phyloP scores from a whole-genome alignment of 2,329 filamentous ascomycete genomes.

The Blastomyces silverae region DNA sequence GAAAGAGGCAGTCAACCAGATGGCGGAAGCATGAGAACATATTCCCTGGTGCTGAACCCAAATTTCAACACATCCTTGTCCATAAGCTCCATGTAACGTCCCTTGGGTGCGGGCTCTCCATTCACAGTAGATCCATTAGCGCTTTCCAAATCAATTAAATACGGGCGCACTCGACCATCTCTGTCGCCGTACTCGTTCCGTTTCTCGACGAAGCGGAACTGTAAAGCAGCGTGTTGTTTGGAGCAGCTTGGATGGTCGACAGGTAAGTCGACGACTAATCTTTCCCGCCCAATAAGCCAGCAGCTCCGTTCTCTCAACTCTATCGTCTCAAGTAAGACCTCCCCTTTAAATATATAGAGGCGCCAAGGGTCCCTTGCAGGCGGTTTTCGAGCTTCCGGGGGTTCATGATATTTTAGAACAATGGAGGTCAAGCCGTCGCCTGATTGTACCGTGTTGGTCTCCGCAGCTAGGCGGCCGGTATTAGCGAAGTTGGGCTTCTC shows the following conservation, averaged over 20 bases:
- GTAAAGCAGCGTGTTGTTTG: slow-evolving; percentile 91
- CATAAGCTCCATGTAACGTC: slow-evolving; percentile 76
- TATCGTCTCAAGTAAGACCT: slow-evolving; percentile 73
- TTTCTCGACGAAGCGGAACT: slow-evolving; percentile 80
- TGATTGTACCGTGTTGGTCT: slow-evolving; percentile 69
- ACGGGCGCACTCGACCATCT: slow-evolving; percentile 71
- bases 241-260: slow-evolving; percentile 89
- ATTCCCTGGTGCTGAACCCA: slow-evolving; percentile 82
- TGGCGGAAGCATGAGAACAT: slow-evolving; percentile 78
- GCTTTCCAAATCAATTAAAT: slow-evolving; percentile 88
- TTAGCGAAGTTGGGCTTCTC: slow-evolving; percentile 81
- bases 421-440: slow-evolving; percentile 56
- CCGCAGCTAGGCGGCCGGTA: slow-evolving; percentile 77
- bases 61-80: slow-evolving; percentile 87
- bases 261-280: slow-evolving; percentile 70
- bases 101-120: slow-evolving; percentile 62
- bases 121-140: slow-evolving; percentile 86
- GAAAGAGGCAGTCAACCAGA: slow-evolving; percentile 21
- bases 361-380: slow-evolving; percentile 73
- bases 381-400: slow-evolving; percentile 83
- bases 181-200: slow-evolving; percentile 82
- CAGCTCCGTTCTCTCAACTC: slow-evolving; percentile 70
- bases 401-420: slow-evolving; percentile 92
- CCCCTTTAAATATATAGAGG: slow-evolving; percentile 84
- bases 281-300: slow-evolving; percentile 83